Percentiles rank a stretch among this genome's conserved stretches.
phyloP scores from a whole-genome alignment of 179 eudicot species.

The Beta lomatogona region DNA sequence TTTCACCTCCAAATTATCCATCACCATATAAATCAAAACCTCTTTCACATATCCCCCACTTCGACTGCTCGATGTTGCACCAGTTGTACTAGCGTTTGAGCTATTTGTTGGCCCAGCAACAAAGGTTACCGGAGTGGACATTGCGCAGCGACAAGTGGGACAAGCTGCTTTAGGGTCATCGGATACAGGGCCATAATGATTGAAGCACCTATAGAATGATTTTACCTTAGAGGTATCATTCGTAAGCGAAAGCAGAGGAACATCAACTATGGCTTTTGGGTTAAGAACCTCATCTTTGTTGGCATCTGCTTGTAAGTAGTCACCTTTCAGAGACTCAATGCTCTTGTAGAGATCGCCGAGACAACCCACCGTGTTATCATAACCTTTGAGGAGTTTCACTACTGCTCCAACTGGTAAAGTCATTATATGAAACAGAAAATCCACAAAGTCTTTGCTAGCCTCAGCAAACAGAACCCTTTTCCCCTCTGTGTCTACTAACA shows the following conservation, averaged over 20 bases:
- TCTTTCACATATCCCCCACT: conserved; percentile 35
- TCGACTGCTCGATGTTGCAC: background rate
- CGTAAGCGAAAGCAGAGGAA: conserved; percentile 17
- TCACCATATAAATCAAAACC: conserved; percentile 38
- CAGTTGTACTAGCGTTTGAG: background rate
- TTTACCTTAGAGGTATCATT: background rate
- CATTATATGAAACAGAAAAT: conserved; percentile 30
- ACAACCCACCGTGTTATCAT: conserved; percentile 23
- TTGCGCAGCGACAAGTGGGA: background rate
- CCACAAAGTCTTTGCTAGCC: conserved; percentile 31
- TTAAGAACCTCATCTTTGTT: conserved; percentile 28
- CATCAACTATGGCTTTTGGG: conserved; percentile 19
- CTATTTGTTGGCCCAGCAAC: background rate
- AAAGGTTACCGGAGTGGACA: background rate
- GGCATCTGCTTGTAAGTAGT: conserved; percentile 19
- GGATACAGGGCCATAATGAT: background rate
- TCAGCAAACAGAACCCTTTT: conserved; percentile 31
- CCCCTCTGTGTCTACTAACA: conserved; percentile 23
- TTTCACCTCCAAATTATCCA: conserved; percentile 42
- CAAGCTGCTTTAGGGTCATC: background rate
- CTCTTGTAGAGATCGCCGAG: conserved; percentile 34
- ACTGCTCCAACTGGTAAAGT: conserved; percentile 20
- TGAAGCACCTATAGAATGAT: conserved; percentile 5
- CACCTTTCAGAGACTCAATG: conserved; percentile 21
- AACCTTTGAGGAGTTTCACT: conserved; percentile 14